Percentiles rank a stretch among this genome's conserved stretches.
Evolutionary conservation across 176 grass and related monocot species (phyloP).

Genomic region (Guadua angustifolia): DNA sequence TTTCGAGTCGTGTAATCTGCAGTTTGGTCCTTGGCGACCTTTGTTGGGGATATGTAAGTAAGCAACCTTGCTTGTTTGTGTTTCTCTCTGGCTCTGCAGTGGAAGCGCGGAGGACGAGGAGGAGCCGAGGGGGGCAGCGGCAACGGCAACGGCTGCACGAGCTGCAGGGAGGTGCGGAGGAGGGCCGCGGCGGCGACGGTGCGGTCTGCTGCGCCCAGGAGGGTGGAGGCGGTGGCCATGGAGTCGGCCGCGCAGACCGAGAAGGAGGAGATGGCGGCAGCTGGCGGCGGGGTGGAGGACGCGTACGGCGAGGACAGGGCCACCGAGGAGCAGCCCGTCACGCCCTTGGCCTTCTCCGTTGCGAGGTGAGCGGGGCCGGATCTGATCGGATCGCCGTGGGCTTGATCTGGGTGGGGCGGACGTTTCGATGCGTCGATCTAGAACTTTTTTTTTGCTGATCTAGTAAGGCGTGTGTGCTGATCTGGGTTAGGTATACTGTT

Average conservation of each 20-base stretch:
- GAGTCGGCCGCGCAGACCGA: constrained; percentile 36
- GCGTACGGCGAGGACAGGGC: constrained; percentile 66
- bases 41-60: not conserved
- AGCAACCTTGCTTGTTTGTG: not conserved
- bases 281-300: constrained; percentile 49
- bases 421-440: constrained; percentile 47
- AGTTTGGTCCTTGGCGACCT: not conserved
- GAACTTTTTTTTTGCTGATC: constrained; percentile 5
- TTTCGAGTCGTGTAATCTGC: not conserved
- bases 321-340: constrained; percentile 75
- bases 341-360: constrained; percentile 82
- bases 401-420: constrained; percentile 56
- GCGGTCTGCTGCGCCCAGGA: constrained; percentile 37
- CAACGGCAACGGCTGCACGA: constrained; percentile 31
- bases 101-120: constrained; percentile 46
- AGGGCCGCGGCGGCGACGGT: constrained; percentile 43
- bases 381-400: constrained; percentile 31
- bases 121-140: constrained; percentile 37
- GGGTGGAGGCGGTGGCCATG: constrained; percentile 53
- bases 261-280: constrained; percentile 26
- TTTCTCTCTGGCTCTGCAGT: constrained; percentile 34
- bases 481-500: constrained; percentile 39
- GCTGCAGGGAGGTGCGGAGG: constrained; percentile 50
- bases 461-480: not conserved
- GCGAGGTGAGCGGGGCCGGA: constrained; percentile 63